These are phyloP conservation scores for Excoecaria cochinchinensis DNA, from an alignment of 345 rosid species.

Conservation along the genomic window DNA sequence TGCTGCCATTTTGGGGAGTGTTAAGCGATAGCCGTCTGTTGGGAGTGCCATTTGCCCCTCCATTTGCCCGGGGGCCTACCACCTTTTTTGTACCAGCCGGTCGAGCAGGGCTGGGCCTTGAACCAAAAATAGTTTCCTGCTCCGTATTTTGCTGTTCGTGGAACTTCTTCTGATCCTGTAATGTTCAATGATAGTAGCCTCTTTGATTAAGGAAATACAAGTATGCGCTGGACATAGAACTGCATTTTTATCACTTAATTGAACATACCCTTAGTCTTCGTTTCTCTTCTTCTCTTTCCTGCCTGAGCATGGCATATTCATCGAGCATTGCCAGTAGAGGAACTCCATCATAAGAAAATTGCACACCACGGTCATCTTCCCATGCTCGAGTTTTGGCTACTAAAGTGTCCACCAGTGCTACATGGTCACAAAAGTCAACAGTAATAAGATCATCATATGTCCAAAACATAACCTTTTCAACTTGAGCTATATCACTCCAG, in stretches of 20 bases:
- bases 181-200: constrained; percentile 5
- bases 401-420: constrained; percentile 82
- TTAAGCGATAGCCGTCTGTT: constrained; percentile 76
- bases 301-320: constrained; percentile 89
- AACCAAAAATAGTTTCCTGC: constrained; percentile 60
- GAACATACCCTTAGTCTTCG: constrained; percentile 64
- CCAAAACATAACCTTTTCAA: neutral
- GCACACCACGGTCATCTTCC: constrained; percentile 70
- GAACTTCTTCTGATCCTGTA: constrained; percentile 82
- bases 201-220: neutral
- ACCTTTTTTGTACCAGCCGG: constrained; percentile 62
- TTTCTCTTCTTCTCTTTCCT: constrained; percentile 95
- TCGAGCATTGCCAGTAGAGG: constrained; percentile 94
- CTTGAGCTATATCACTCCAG: neutral
- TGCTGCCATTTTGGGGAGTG: constrained; percentile 70
- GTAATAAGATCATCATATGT: constrained; percentile 8
- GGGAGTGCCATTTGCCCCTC: constrained; percentile 76
- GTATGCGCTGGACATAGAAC: neutral
- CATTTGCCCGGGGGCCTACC: constrained; percentile 73
- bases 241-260: neutral
- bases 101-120: constrained; percentile 86
- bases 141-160: constrained; percentile 77
- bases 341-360: constrained; percentile 85
- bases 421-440: constrained; percentile 15
- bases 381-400: constrained; percentile 80